Evolutionary conservation across 225 moss, liverwort and hornwort species (phyloP), one percentile per base, ranked within the genome.

Genomic region (Asterella californica): DNA sequence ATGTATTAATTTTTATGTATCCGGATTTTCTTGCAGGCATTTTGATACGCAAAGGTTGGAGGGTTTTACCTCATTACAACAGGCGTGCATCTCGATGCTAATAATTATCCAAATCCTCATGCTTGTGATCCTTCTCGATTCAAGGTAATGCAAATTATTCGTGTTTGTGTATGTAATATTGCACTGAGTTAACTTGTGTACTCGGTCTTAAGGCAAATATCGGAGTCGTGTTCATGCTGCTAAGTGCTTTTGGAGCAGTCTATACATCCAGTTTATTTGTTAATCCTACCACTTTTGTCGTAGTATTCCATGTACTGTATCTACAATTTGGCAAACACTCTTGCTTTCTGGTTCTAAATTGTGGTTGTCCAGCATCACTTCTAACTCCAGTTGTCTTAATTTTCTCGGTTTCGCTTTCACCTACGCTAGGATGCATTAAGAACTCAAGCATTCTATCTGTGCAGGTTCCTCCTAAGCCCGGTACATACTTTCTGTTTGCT

Each of bases 91-190:
- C 55, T 82, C 71, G 81, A 88, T 79, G 69, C 84, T 36, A 53
- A 81, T 5, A 81, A 76, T 30, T 69, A 64, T 62, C 48, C 82
- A 15, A 70, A 75, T 24, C 87, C 87, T 22, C 45, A 10, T 32
- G 63, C 15, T 8, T 88, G 85, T 73, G 83, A 88, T 64, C 87
- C 87, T 60, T 83, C 87, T 70, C 87, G 87, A 36, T 88, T 88
- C 54, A 71, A 88, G 85, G 87, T 85, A 81, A 75, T 47, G 17
- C 30, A 15, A 7, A 42, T n/a, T n/a, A 32, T 0, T 49, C 29
- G 15, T 36, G 34, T 32, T 10, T 30, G 27, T 19, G 17, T 67
- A 36, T 4, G 0, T 21, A 37, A 36, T 19, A 0, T 36, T 67
- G 10, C 1, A 0, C 32, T 32, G 30, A 30, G 30, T 65, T 65